A percentile compares a stretch with the other conserved stretches of the same genome.
Conservation (phyloP, 2,329 filamentous ascomycete species). For the Helotiales sp. region DNA sequence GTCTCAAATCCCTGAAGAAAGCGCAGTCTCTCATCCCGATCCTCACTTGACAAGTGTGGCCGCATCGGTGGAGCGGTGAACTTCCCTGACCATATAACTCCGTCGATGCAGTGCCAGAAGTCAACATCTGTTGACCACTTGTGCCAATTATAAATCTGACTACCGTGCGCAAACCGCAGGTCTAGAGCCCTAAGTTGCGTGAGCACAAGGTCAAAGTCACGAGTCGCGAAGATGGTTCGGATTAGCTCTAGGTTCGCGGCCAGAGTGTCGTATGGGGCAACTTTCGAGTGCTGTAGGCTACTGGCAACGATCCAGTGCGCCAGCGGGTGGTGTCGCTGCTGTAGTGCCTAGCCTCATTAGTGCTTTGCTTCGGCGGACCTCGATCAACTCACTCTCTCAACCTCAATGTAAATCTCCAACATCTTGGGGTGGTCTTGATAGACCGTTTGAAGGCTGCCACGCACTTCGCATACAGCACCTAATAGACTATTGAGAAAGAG, state of each 20-base stretch:
- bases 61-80: conserved; percentile 4
- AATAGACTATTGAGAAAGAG: conserved; percentile 13
- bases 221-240: conserved; percentile 9
- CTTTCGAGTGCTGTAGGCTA: conserved; percentile 10
- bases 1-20: conserved; percentile 16
- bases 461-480: conserved; percentile 16
- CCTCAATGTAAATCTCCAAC: conserved; percentile 15
- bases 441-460: conserved; percentile 12
- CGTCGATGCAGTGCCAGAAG: conserved; percentile 15
- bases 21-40: conserved; percentile 14
- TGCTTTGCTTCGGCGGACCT: conserved; percentile 3
- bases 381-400: conserved; percentile 17
- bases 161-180: conserved; percentile 9
- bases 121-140: conserved; percentile 17
- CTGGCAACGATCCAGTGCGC: conserved; percentile 22
- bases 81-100: conserved; percentile 16
- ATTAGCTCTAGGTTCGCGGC: conserved; percentile 12
- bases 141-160: conserved; percentile 12
- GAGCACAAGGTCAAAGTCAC: conserved; percentile 39
- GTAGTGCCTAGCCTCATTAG: conserved; percentile 15
- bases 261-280: conserved; percentile 8
- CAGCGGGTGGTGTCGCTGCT: conserved; percentile 12
- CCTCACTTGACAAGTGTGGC: conserved; percentile 9
- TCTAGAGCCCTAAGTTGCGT: conserved; percentile 6
- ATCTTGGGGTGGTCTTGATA: conserved; percentile 9